Evolutionary conservation across 73 alveolate genomes (phyloP).

Genomic region (Paramecium biaurelia): DNA sequence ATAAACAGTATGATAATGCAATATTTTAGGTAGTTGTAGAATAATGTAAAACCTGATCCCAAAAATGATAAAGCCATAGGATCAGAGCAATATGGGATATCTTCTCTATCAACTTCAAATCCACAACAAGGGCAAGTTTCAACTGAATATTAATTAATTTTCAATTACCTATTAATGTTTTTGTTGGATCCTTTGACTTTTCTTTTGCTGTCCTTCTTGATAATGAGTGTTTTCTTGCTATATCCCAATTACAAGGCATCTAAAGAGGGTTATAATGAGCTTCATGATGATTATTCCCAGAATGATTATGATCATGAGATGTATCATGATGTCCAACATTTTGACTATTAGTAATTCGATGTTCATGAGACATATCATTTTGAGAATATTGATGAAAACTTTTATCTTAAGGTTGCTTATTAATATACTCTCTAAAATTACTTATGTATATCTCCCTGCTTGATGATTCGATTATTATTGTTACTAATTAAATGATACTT

Average conservation of each 20-base stretch:
- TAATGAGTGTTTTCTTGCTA: constrained; percentile 48
- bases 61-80: constrained; percentile 53
- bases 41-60: constrained; percentile 39
- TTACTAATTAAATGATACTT: neutral
- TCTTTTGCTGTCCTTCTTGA: constrained; percentile 58
- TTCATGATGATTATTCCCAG: neutral
- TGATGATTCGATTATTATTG: neutral
- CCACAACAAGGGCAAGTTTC: constrained; percentile 54
- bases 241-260: constrained; percentile 62
- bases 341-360: neutral
- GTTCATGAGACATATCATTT: neutral
- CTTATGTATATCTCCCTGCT: neutral
- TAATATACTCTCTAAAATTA: neutral
- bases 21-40: constrained; percentile 19
- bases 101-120: constrained; percentile 35
- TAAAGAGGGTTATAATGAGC: constrained; percentile 46
- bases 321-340: neutral
- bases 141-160: neutral
- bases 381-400: neutral
- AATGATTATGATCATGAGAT: neutral
- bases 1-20: constrained; percentile 40
- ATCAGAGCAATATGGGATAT: constrained; percentile 11
- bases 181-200: neutral
- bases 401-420: neutral
- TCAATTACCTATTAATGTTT: neutral